These are phyloP conservation scores for Lasiodiplodia citricola DNA, from an alignment of 2,329 filamentous ascomycete genomes.

Conservation along the genomic window DNA sequence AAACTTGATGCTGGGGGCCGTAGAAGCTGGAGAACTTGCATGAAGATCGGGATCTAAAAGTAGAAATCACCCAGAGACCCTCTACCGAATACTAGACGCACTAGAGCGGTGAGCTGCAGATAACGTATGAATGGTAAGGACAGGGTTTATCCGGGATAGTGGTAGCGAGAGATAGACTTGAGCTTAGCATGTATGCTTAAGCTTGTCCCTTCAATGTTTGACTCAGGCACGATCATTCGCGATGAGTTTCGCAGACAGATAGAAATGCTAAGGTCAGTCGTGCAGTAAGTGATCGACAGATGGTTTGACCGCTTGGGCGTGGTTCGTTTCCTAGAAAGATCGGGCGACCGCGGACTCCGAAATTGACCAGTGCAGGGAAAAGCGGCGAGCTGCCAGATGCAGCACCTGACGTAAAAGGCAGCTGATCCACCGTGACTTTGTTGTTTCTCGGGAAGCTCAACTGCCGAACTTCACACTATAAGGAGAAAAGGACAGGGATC, in stretches of 20 bases:
- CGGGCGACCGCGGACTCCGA: neutral
- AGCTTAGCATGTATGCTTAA: slow-evolving; percentile 6
- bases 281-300: neutral
- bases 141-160: neutral
- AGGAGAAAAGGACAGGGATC: neutral
- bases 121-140: neutral
- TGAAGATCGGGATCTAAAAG: neutral
- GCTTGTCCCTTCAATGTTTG: neutral
- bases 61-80: neutral
- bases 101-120: neutral
- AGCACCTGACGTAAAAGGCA: neutral
- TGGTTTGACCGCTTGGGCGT: neutral
- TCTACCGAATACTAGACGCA: neutral
- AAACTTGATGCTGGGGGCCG: neutral
- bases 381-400: neutral
- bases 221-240: neutral
- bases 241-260: too few relatives aligned
- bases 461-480: neutral
- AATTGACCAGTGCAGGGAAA: neutral
- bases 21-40: neutral
- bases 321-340: neutral
- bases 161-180: slow-evolving; percentile 11
- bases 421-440: neutral
- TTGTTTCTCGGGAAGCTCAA: neutral
- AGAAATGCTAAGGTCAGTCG: neutral